Base-by-base conservation (phyloP, 1,284 basidiomycete species). In the Meira nashicola region DNA sequence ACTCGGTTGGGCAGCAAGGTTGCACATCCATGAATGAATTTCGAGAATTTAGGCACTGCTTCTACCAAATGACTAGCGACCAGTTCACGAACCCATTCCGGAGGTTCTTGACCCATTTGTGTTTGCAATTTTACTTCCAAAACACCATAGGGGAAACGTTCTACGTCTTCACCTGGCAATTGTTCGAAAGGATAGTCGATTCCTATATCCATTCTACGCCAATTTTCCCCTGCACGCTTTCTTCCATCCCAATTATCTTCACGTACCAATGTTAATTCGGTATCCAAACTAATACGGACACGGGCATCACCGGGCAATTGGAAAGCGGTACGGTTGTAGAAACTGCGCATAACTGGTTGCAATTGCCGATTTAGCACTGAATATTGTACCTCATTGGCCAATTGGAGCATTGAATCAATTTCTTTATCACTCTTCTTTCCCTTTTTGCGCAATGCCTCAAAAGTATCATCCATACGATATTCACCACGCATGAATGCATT, bases 271-370 rank as follows among this genome's bases (percentile, higher is more conserved):
- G 89, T 89, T 33, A 98, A 84, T 79, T 97, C 92, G 0, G 94
- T 98, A 79, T 98, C 95, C 64, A 98, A 87, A 37, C 94, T 98
- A 67, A 98, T 97, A 56, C 94, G 91, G 43, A 98, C 94, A 49
- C 92, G 87, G 25, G 95, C 94, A 76, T 98, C 95, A 19, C 95
- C 94, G 9, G 95, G 95, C 23, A 98, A 85, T 80, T 98, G 94
- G 84, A 98, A 98, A 0, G 94, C 94, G 8, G 95, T 98, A 54
- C 94, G 89, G 79, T 97, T 96, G 83, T 98, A 98, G 82, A 97
- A 98, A n/a, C 92, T 92, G 38, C 94, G 86, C 88, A 96, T 88
- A 44, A 96, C 94, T 87, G 72, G 54, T 57, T 83, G 79, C 25
- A 98, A 82, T 67, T 88, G 86, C 78, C 90, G 86, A n/a, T 88